Base-by-base conservation (phyloP, 2,329 filamentous ascomycete genomes). In the Boeremia exigua region DNA sequence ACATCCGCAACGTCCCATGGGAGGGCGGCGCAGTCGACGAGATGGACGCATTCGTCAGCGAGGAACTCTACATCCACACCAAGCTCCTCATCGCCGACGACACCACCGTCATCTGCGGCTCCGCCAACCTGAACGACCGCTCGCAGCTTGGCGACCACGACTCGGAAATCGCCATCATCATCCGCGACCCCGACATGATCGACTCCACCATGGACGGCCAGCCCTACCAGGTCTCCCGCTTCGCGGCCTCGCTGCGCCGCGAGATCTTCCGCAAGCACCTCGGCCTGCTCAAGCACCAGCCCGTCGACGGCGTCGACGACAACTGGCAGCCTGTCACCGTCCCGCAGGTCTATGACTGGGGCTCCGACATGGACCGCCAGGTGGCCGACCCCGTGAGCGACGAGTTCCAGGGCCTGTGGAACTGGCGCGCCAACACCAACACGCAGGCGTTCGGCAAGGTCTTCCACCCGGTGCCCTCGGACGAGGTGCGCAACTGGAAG, bases 221-320 rank as follows among this genome's bases (percentile, higher is more conserved):
- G 19, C 86, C 86, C 0, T 96, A 84, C 79, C 83, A 81, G 29
- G 94, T 91, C 7, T 88, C 87, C 8, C 83, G 84, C 53, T 93
- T 94, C 69, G 92, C 92, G 1, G 81, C 91, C 5, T 91, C 88
- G 1, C 87, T 97, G 10, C 89, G 94, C 19, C 86, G 93, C 32
- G 87, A 92, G 72, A 85, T 97, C 60, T 96, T 91, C 86, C 87
- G 93, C 64, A 96, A 97, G 79, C 94, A 97, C 72, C 84, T 97
- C 1, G 94, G 94, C 38, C 82, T 96, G 8, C 81, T 96, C 9
- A 88, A 84, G 4, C 84, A 90, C 0, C 92, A 97, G 71, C 80
- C 87, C 15, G 81, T 88, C 56, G 84, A 92, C 52, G 78, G 73
- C 6, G 83, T 82, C 11, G 78, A 86, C 46, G 76, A 79, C 25